Percentiles rank a stretch among this genome's conserved stretches.
Conservation (phyloP, 2,329 filamentous ascomycete genomes). For the Pseudopithomyces maydicus region DNA sequence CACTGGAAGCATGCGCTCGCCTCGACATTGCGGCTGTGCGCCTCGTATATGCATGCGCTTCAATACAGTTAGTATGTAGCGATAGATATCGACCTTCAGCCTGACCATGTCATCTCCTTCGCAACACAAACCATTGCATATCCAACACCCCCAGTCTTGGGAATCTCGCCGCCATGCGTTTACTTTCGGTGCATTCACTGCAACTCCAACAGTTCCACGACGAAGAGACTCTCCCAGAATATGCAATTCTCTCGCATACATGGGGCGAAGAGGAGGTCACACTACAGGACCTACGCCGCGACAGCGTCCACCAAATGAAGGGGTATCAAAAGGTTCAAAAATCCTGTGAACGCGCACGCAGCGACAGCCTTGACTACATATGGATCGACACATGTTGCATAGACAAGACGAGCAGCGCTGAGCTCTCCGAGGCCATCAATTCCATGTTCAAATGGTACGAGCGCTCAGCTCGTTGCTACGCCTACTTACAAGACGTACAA, state of each 20-base stretch:
- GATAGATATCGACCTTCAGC: too few species aligned
- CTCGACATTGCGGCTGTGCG: too few species aligned
- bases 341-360: neutral
- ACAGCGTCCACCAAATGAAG: neutral
- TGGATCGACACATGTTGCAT: conserved; percentile 1
- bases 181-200: neutral
- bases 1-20: too few species aligned
- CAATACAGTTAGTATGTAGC: too few species aligned
- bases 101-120: too few species aligned
- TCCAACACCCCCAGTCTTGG: too few species aligned
- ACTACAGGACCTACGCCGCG: neutral
- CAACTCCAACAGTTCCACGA: neutral
- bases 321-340: neutral
- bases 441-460: conserved; percentile 12
- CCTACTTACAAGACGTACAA: conserved; percentile 10
- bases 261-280: conserved; percentile 7
- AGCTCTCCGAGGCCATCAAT: neutral
- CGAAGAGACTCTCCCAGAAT: neutral
- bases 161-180: neutral
- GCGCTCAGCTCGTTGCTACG: conserved; percentile 8
- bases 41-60: too few species aligned
- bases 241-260: conserved; percentile 11
- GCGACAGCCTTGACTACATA: conserved; percentile 2
- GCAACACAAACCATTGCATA: too few species aligned
- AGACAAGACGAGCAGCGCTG: neutral